Evolutionary conservation across 352 stramenopile species (phyloP).

Genomic region (Phytophthora pisi): DNA sequence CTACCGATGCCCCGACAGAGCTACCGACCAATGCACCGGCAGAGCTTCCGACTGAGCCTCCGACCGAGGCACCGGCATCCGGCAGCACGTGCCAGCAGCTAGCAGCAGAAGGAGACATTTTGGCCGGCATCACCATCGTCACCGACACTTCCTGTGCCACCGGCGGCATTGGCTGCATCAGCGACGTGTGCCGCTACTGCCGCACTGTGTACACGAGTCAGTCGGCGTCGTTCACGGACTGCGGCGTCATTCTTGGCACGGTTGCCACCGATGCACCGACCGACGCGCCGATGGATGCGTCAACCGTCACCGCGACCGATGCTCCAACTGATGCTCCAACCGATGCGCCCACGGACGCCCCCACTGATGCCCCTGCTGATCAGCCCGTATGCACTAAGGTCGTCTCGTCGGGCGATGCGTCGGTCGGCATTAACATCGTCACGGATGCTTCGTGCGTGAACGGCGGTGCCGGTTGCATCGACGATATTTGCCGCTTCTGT

Average conservation of each 20-base stretch:
- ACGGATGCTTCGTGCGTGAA: constrained; percentile 31
- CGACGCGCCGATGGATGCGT: neutral
- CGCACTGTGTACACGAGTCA: constrained; percentile 28
- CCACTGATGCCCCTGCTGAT: constrained; percentile 1
- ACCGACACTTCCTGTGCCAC: constrained; percentile 28
- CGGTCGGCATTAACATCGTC: constrained; percentile 34
- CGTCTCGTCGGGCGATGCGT: constrained; percentile 29
- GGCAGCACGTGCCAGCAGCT: constrained; percentile 14
- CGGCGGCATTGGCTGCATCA: constrained; percentile 42
- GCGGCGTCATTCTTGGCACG: constrained; percentile 13
- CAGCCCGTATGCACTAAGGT: constrained; percentile 22
- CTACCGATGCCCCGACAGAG: constrained; percentile 1
- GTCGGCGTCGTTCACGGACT: constrained; percentile 36
- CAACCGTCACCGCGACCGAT: constrained; percentile 9
- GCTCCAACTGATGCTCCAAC: neutral
- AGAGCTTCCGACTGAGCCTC: neutral
- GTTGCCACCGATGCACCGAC: neutral
- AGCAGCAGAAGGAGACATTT: constrained; percentile 15
- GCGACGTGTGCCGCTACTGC: constrained; percentile 40
- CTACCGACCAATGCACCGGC: constrained; percentile 7
- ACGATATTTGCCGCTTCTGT: constrained; percentile 48
- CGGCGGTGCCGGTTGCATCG: constrained; percentile 29
- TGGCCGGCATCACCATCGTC: constrained; percentile 39
- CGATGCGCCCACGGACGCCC: constrained; percentile 7
- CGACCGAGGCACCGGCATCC: constrained; percentile 3